Conservation (phyloP, 441 rosid genomes). For the Pelargonium fulgidum region DNA sequence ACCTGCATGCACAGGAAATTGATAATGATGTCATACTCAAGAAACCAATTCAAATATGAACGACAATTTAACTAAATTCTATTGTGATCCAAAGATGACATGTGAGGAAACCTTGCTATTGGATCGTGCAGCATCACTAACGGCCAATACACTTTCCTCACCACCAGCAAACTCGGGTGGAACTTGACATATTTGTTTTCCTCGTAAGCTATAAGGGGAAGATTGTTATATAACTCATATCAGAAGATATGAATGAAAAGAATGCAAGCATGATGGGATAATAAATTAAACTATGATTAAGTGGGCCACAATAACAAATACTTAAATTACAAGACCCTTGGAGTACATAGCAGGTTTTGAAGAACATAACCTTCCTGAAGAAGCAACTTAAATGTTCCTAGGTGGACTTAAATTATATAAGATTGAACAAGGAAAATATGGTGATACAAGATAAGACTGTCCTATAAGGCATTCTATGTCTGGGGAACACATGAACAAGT, state of each 20-base stretch:
- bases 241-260: slow-evolving; percentile 5
- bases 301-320: background rate
- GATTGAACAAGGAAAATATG: background rate
- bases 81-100: slow-evolving; percentile 9
- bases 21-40: slow-evolving; percentile 10
- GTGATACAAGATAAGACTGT: background rate
- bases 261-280: background rate
- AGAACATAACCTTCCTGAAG: background rate
- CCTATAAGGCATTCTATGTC: background rate
- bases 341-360: background rate
- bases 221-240: slow-evolving; percentile 17
- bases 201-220: slow-evolving; percentile 58
- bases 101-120: slow-evolving; percentile 51
- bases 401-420: background rate
- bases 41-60: slow-evolving; percentile 4
- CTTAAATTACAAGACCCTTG: background rate
- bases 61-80: slow-evolving; percentile 7
- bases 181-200: slow-evolving; percentile 72
- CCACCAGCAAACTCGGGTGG: slow-evolving; percentile 69
- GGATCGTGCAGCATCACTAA: slow-evolving; percentile 56
- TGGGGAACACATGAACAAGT: no score
- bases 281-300: background rate
- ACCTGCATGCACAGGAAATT: slow-evolving; percentile 40
- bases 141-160: slow-evolving; percentile 66
- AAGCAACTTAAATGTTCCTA: background rate